Evolutionary conservation across 345 rosid genomes (phyloP), one percentile per base, ranked within the genome.

Genomic region (Eucalyptus cloeziana): DNA sequence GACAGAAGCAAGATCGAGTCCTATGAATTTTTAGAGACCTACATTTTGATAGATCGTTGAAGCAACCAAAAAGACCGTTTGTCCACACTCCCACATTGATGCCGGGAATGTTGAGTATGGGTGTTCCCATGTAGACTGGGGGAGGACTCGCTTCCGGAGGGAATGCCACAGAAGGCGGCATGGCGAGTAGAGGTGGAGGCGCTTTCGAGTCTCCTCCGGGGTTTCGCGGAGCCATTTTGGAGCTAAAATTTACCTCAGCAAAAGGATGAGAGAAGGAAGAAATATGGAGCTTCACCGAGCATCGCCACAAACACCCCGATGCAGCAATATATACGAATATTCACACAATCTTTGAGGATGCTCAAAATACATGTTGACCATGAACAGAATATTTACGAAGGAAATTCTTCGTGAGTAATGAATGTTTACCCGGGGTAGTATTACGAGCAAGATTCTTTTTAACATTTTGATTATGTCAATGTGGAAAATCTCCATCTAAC

Each of bases 61-160:
- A 91, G 88, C 91, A 91, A 49, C 87, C 87, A 76, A 83, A 91
- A 37, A 91, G 89, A 85, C 91, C 88, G n/a, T 88, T 60, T 85
- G 91, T 69, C 91, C 92, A 89, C 49, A 37, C 58, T 19, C 62
- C 56, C 10, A 25, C 27, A 17, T 49, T 49, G 44, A 85, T 14
- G 31, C 50, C 25, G 12, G 7, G 54, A 69, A 69, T 27, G 8
- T 27, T 60, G 69, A 27, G 1, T 11, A 60, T 4, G 79, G 24
- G 79, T 31, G 43, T 69, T 69, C 79, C 89, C 31, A 40, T 1
- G 79, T 31, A 4, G 19, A 17, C 6, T 17, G 79, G 43, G 40
- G 79, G 22, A 67, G 79, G 44, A 22, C 25, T 33, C 7, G 25
- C 44, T 69, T 33, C 43, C 24, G 80, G 80, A 69, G 44, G 44